These are phyloP conservation scores for Rutstroemia sp. DNA, from an alignment of 2,329 filamentous ascomycete species.

Conservation along the genomic window DNA sequence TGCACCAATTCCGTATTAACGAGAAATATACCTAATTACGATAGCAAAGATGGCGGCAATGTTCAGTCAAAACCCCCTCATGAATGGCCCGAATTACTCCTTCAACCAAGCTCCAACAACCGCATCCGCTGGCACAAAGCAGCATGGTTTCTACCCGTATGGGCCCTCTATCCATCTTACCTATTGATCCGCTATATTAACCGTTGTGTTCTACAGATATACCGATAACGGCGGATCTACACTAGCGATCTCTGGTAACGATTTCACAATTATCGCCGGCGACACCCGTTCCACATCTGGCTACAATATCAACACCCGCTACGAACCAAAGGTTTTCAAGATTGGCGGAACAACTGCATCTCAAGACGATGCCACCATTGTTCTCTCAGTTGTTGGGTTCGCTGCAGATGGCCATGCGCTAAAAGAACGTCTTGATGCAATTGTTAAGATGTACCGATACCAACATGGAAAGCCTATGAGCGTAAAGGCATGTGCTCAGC, in stretches of 20 bases:
- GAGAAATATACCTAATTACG: background rate
- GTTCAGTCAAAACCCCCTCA: slow-evolving; percentile 63
- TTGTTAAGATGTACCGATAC: slow-evolving; percentile 99
- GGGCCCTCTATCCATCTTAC: slow-evolving; percentile 27
- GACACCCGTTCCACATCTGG: slow-evolving; percentile 93
- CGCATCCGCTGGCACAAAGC: slow-evolving; percentile 46
- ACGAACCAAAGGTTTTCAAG: slow-evolving; percentile 92
- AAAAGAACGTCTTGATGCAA: slow-evolving; percentile 85
- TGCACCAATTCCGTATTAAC: slow-evolving; percentile 1
- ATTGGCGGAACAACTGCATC: slow-evolving; percentile 86
- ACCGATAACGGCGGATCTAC: slow-evolving; percentile 98
- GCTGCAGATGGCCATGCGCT: slow-evolving; percentile 90
- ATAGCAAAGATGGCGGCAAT: slow-evolving; percentile 52
- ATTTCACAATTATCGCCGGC: slow-evolving; percentile 94
- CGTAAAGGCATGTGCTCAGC: slow-evolving; percentile 89
- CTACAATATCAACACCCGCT: slow-evolving; percentile 98
- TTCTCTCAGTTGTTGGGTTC: slow-evolving; percentile 92
- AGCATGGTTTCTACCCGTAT: slow-evolving; percentile 92
- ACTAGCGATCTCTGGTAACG: slow-evolving; percentile 84
- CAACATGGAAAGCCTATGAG: slow-evolving; percentile 96
- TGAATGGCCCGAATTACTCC: slow-evolving; percentile 64
- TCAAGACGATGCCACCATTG: slow-evolving; percentile 76
- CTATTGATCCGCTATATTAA: background rate
- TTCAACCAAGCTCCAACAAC: slow-evolving; percentile 53
- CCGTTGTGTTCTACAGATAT: slow-evolving; percentile 52